Evolutionary conservation across 1,139 yeast genomes (phyloP).

Genomic region (Suhomyces maxii): DNA sequence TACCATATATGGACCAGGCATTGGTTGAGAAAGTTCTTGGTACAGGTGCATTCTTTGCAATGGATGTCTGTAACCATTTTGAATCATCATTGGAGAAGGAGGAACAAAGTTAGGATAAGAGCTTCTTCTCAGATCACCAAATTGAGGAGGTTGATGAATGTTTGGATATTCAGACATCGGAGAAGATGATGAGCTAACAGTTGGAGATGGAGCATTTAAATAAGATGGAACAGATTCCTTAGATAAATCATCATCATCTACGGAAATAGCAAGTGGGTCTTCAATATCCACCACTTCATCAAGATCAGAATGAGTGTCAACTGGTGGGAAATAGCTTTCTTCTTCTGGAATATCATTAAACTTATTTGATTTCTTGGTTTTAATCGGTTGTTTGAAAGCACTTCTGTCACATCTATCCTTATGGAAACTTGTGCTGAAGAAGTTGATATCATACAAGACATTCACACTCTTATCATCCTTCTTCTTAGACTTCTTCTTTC

Average conservation of each 20-base stretch:
- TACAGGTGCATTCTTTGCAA: slow-evolving; percentile 2
- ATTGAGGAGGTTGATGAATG: slow-evolving; percentile 2
- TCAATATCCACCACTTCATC: slow-evolving; percentile 2
- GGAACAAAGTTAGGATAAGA: slow-evolving; percentile 6
- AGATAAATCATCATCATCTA: slow-evolving; percentile 4
- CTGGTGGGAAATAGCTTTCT: neutral
- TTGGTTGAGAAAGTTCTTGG: slow-evolving; percentile 3
- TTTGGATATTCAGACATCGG: slow-evolving; percentile 4
- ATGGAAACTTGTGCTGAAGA: slow-evolving; percentile 24
- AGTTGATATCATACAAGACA: slow-evolving; percentile 17
- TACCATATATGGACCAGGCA: slow-evolving; percentile 2
- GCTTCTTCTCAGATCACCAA: slow-evolving; percentile 3
- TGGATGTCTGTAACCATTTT: slow-evolving; percentile 6
- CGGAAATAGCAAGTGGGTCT: slow-evolving; percentile 4
- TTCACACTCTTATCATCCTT: slow-evolving; percentile 9
- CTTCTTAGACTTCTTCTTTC: slow-evolving; percentile 1
- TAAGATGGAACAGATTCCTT: slow-evolving; percentile 3
- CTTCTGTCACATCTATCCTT: slow-evolving; percentile 42
- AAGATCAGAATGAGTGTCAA: neutral
- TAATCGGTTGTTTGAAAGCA: slow-evolving; percentile 1
- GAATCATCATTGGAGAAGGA: slow-evolving; percentile 6
- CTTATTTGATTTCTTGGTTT: slow-evolving; percentile 1
- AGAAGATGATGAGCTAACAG: slow-evolving; percentile 7
- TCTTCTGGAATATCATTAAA: slow-evolving; percentile 8
- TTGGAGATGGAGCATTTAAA: slow-evolving; percentile 9